Evolutionary conservation across 1,284 basidiomycete genomes (phyloP), one percentile per base, ranked within the genome.

Genomic region (Sporisorium sorghi): DNA sequence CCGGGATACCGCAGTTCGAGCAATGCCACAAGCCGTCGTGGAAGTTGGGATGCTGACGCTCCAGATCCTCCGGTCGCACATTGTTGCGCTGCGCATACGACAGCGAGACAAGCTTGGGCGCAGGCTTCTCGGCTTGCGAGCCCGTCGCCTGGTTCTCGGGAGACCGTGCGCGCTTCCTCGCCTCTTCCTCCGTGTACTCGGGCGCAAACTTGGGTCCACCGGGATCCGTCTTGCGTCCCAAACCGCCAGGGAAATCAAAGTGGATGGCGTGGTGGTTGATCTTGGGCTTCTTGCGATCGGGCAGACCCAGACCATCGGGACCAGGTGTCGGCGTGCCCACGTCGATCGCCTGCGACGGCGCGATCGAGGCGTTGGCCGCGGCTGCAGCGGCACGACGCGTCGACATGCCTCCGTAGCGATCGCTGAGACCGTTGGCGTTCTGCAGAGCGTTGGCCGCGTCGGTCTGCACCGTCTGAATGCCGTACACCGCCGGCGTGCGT

Each of bases 401-500:
- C 46, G 70, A 69, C 58, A 67, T 65, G 30, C 74, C 74, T 51
- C 73, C 70, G 28, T 62, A 70, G 19, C 71, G 60, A 24, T 61
- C 64, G 73, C 64, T 63, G 44, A 63, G 56, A 14, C 60, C 66
- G 37, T 63, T 73, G 30, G 44, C 50, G 23, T 50, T 47, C 49
- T 66, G 53, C 59, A 68, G 32, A 15, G 66, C 49, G 12, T 37
- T 46, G 8, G 58, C 59, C 8, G 66, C 51, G 23, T 70, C 80
- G 23, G 71, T 58, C 46, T 66, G 58, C 1, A 69, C 78, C 30
- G 73, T 79, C 49, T 83, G 82, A 21, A 83, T 77, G 53, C 82
- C 82, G 23, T 58, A 80, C 17, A 84, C 74, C 19, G 80, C 81
- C 2, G 81, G 77, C 28, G 83, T 82, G 37, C 97, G 90, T 85